phyloP scores from a whole-genome alignment of 169 alveolate genomes.

The Cryptosporidium sp. region DNA sequence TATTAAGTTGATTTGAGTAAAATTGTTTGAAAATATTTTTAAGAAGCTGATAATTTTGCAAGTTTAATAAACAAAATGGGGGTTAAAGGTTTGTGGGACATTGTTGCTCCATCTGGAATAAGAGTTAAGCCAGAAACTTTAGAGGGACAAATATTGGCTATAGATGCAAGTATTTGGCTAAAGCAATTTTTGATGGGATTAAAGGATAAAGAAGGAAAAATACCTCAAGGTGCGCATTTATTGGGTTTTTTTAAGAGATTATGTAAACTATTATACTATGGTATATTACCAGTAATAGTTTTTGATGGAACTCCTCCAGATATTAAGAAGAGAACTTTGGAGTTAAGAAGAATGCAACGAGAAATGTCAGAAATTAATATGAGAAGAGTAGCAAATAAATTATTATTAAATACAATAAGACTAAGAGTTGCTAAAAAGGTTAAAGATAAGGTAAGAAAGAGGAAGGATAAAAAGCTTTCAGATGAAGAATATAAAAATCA shows the following conservation, averaged over 20 bases:
- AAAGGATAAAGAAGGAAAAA: conserved; percentile 72
- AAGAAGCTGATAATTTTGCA: not conserved
- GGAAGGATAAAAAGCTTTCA: not conserved
- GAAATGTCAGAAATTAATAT: conserved; percentile 70
- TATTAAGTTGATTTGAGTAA: not conserved
- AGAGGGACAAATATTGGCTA: conserved; percentile 87
- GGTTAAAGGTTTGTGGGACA: conserved; percentile 88
- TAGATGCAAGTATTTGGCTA: conserved; percentile 90
- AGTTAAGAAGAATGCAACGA: conserved; percentile 82
- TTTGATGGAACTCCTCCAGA: conserved; percentile 93
- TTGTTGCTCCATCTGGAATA: conserved; percentile 89
- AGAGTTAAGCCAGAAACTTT: conserved; percentile 85
- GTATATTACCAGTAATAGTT: conserved; percentile 90
- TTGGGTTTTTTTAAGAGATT: conserved; percentile 89
- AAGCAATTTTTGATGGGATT: conserved; percentile 82
- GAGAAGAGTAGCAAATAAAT: conserved; percentile 81
- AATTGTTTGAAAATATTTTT: too few species aligned
- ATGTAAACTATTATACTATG: conserved; percentile 89
- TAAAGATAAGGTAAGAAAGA: not conserved
- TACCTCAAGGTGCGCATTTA: conserved; percentile 77
- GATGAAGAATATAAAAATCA: not conserved
- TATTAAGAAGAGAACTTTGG: conserved; percentile 86
- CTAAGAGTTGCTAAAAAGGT: conserved; percentile 24
- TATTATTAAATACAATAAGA: conserved; percentile 45
- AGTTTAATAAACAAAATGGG: conserved; percentile 80